phyloP scores from a whole-genome alignment of 176 grass and related monocot species.

The Poa annua region DNA sequence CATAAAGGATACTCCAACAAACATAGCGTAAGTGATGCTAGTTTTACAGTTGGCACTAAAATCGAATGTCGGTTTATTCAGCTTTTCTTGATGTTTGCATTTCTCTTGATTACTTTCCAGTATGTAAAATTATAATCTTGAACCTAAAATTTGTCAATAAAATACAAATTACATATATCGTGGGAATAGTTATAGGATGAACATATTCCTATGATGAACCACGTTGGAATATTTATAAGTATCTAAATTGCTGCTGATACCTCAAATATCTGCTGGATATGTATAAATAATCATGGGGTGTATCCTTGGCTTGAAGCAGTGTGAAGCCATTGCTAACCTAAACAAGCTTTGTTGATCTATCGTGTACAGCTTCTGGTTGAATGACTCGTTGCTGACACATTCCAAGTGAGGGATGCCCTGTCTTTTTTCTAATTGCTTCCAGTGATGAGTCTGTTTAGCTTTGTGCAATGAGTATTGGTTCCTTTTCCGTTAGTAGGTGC shows the following conservation, averaged over 20 bases:
- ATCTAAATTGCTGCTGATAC: neutral
- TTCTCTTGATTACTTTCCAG: conserved; percentile 20
- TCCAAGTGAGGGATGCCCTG: neutral
- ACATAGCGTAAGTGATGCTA: conserved; percentile 71
- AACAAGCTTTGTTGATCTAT: neutral
- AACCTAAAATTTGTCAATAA: neutral
- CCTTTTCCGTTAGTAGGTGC: conserved; percentile 2
- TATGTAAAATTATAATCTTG: neutral
- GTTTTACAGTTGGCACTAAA: conserved; percentile 19
- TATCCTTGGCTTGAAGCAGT: conserved; percentile 13
- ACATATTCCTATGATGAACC: neutral
- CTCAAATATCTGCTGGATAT: conserved; percentile 25
- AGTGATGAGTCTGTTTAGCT: neutral
- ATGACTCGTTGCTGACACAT: neutral
- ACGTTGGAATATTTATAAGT: conserved; percentile 1
- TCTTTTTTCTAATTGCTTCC: neutral
- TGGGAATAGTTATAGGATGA: neutral
- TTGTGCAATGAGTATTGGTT: conserved; percentile 9
- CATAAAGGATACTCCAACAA: conserved; percentile 78
- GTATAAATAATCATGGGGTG: neutral
- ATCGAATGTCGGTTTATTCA: conserved; percentile 16
- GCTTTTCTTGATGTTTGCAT: conserved; percentile 6
- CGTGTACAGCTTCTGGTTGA: conserved; percentile 21
- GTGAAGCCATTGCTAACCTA: neutral
- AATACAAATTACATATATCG: neutral